Base-by-base conservation (phyloP, 2,329 filamentous ascomycete species). In the Ophiocordyceps australis region DNA sequence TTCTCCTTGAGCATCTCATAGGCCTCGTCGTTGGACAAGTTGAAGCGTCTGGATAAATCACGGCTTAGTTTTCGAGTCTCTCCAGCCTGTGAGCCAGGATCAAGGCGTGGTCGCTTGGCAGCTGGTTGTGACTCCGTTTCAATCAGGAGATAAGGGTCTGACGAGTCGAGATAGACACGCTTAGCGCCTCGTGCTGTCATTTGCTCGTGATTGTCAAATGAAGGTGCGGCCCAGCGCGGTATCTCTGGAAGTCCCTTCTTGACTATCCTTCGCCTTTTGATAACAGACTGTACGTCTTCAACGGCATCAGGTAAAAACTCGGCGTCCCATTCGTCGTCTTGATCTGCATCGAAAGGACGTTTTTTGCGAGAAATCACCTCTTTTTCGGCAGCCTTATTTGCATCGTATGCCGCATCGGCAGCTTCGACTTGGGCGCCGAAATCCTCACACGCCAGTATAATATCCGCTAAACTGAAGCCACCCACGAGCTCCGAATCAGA, bases 1-100 rank as follows among this genome's bases (percentile, higher is more conserved):
- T 94, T 95, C 49, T 93, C 83, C 51, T 95, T 95, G 23, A 98
- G 66, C 32, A 83, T 71, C 43, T 95, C 85, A 47, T 98, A 98
- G 2, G 85, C 85, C 31, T 89, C 78, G 42, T 98, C 89, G 35
- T 95, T 95, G 17, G 85, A 93, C 30, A 91, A 79, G 45, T 95
- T 95, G 61, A 93, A 98, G 22, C 86, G 74, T 37, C 76, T 69
- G 20, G 69, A 69, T 19, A 93, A 64, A 29, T 80, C 73, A 28
- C 75, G 77, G 4, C 74, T 71, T 22, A 82, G 54, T 26, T 72
- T 75, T 11, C 73, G 70, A 29, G 69, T 75, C 7, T 66, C 70
- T 57, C 72, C 73, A 33, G 65, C 73, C 49, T 66, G 75, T 35
- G 67, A 62, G 33, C 71, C 72, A 26, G 58, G 53, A 30, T 66